These are phyloP conservation scores for Poa pratensis DNA, from an alignment of 176 grass and related monocot genomes.

Conservation along the genomic window DNA sequence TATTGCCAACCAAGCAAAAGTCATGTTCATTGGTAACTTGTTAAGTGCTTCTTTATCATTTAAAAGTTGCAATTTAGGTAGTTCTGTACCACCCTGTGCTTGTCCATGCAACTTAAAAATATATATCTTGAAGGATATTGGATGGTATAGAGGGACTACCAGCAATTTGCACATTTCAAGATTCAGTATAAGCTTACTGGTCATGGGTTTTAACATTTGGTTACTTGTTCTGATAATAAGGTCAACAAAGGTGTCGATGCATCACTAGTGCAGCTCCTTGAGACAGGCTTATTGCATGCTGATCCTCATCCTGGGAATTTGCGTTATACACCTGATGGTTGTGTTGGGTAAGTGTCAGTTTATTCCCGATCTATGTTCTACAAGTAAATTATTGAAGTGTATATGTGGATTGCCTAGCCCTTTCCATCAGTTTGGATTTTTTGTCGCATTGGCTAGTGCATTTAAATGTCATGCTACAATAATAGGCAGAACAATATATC, in stretches of 20 bases:
- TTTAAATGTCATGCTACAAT: neutral
- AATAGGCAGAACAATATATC: conserved; percentile 6
- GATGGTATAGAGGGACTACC: conserved; percentile 18
- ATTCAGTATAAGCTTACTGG: conserved; percentile 16
- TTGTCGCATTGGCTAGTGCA: too few species aligned
- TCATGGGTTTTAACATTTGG: conserved; percentile 29
- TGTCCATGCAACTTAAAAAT: conserved; percentile 38
- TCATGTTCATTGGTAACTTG: neutral
- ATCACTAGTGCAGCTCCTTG: conserved; percentile 89
- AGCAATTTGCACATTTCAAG: conserved; percentile 36
- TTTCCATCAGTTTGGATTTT: too few species aligned
- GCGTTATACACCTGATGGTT: conserved; percentile 83
- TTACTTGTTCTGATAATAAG: conserved; percentile 48
- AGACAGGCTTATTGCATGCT: conserved; percentile 95
- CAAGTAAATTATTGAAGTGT: neutral
- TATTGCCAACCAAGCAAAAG: neutral
- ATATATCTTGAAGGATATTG: neutral
- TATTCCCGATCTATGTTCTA: conserved; percentile 19
- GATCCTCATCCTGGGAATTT: conserved; percentile 95
- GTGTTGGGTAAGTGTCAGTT: conserved; percentile 71
- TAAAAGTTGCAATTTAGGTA: neutral
- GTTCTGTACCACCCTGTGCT: neutral
- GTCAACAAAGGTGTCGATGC: conserved; percentile 93
- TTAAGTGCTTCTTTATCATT: conserved; percentile 2
- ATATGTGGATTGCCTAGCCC: too few species aligned